Conservation (phyloP, 352 stramenopile species). For the Pythium plurisporium region DNA sequence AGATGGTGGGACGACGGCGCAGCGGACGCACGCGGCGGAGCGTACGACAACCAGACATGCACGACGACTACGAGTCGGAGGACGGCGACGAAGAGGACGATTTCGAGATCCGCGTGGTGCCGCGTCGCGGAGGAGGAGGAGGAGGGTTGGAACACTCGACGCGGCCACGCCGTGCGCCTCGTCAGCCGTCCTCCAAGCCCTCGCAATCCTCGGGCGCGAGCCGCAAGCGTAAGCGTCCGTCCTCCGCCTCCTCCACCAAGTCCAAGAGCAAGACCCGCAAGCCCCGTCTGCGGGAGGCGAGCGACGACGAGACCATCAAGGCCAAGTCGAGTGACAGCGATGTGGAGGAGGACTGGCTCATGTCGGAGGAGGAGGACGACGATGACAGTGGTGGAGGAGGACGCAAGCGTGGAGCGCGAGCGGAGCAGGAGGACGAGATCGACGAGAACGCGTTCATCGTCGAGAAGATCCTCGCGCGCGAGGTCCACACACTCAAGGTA, state of each 20-base stretch:
- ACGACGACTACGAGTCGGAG: background rate
- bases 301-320: constrained; percentile 3
- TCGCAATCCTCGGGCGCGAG: background rate
- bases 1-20: constrained; percentile 22
- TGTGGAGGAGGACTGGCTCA: constrained; percentile 14
- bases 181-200: background rate
- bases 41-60: constrained; percentile 2
- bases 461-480: constrained; percentile 74
- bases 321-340: constrained; percentile 7
- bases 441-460: constrained; percentile 79
- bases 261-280: constrained; percentile 9
- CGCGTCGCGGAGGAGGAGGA: constrained; percentile 1
- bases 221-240: constrained; percentile 24
- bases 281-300: background rate
- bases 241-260: background rate
- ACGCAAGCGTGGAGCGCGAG: too few relatives aligned
- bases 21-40: constrained; percentile 27
- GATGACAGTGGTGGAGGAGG: constrained; percentile 2
- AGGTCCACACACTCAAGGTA: constrained; percentile 68
- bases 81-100: constrained; percentile 27
- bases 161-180: background rate
- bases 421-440: constrained; percentile 27
- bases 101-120: constrained; percentile 19
- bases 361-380: constrained; percentile 12
- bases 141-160: constrained; percentile 2